A percentile compares a stretch with the other conserved stretches of the same genome.
These are phyloP conservation scores for Podila horticola DNA, from an alignment of 192 early-diverging fungal genomes.

Conservation along the genomic window DNA sequence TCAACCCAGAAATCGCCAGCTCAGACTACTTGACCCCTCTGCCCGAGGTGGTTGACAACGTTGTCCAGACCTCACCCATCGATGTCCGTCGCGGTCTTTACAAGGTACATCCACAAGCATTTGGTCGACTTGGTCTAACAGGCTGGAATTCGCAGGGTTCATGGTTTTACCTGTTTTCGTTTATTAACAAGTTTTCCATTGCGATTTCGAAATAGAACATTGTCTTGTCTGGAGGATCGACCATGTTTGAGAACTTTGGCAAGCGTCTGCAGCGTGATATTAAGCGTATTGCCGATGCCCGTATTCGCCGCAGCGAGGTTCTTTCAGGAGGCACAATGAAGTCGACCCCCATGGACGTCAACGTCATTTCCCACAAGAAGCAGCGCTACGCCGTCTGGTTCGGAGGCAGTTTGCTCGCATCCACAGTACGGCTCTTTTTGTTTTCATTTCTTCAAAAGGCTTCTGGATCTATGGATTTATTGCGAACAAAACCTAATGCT, in stretches of 20 bases:
- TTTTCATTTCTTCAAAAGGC: neutral
- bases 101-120: slow-evolving; percentile 63
- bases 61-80: slow-evolving; percentile 97
- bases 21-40: slow-evolving; percentile 97
- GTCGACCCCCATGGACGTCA: slow-evolving; percentile 92
- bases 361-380: slow-evolving; percentile 97
- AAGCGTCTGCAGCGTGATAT: slow-evolving; percentile 96
- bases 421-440: slow-evolving; percentile 69
- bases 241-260: slow-evolving; percentile 99
- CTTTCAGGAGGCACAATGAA: slow-evolving; percentile 75
- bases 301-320: slow-evolving; percentile 78
- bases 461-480: neutral
- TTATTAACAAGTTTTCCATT: too few relatives aligned
- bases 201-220: slow-evolving; percentile 78
- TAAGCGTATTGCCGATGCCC: slow-evolving; percentile 82
- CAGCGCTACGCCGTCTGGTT: slow-evolving; percentile 99
- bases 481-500: neutral
- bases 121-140: too few relatives aligned
- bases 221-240: slow-evolving; percentile 97
- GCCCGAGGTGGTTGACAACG: slow-evolving; percentile 95
- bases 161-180: slow-evolving; percentile 5
- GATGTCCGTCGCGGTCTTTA: slow-evolving; percentile 97
- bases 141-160: neutral
- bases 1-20: slow-evolving; percentile 98
- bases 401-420: slow-evolving; percentile 94